Conservation (phyloP, 2,329 filamentous ascomycete genomes). For the Fusarium sp. region DNA sequence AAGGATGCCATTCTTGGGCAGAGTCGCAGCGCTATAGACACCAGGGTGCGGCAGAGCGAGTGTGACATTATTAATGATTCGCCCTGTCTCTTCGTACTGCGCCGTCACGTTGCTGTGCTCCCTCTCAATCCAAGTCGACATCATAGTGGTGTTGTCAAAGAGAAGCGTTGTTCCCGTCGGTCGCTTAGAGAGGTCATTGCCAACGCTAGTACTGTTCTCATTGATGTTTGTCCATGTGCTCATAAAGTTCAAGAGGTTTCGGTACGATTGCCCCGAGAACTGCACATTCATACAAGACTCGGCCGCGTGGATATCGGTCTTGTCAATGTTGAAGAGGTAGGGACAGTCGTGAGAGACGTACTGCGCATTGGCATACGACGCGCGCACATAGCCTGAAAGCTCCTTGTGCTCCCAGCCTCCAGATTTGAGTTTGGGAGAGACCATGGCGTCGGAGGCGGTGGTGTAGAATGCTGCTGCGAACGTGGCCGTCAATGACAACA, state of each 20-base stretch:
- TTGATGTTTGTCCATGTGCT: constrained; percentile 63
- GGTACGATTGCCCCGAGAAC: constrained; percentile 75
- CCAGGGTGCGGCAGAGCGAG: constrained; percentile 80
- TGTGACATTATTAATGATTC: constrained; percentile 80
- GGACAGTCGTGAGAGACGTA: constrained; percentile 69
- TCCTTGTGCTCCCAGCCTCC: constrained; percentile 60
- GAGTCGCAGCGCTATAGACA: constrained; percentile 71
- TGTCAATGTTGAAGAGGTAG: constrained; percentile 65
- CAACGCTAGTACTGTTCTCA: constrained; percentile 54
- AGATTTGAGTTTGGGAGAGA: constrained; percentile 76
- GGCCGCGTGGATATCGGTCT: constrained; percentile 50
- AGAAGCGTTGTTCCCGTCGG: constrained; percentile 72
- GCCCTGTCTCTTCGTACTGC: constrained; percentile 58
- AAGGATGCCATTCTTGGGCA: constrained; percentile 71
- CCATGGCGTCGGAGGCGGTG: constrained; percentile 79
- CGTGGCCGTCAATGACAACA: constrained; percentile 71
- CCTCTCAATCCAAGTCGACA: constrained; percentile 74
- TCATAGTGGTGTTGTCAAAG: constrained; percentile 78
- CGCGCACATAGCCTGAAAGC: constrained; percentile 66
- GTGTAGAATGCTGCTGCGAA: constrained; percentile 78
- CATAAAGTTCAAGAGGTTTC: constrained; percentile 74
- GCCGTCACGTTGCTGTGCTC: constrained; percentile 62
- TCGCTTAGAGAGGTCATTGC: constrained; percentile 56
- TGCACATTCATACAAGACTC: constrained; percentile 75
- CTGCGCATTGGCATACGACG: constrained; percentile 70